Evolutionary conservation across 2,329 filamentous ascomycete species (phyloP).

Genomic region (Ophiostoma sp.): DNA sequence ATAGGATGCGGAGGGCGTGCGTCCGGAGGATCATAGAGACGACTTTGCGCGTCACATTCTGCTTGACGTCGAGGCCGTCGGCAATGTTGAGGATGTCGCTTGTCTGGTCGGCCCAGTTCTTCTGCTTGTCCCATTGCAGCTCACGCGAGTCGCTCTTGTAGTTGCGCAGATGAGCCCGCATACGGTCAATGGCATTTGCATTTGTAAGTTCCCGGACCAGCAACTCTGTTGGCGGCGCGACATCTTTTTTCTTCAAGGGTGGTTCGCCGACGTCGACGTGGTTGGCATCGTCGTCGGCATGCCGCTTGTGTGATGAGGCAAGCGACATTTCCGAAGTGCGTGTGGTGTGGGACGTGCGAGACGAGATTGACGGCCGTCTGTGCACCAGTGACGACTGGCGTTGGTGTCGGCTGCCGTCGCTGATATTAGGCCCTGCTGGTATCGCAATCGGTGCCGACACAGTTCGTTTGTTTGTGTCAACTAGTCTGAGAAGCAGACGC

Average conservation of each 20-base stretch:
- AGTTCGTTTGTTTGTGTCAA: not conserved
- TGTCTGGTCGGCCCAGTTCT: not conserved
- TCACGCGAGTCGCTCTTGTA: conserved; percentile 10
- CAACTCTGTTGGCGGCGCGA: not conserved
- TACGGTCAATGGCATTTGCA: not conserved
- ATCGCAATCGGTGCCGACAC: not conserved
- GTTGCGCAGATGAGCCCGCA: conserved; percentile 1
- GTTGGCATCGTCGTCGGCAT: not conserved
- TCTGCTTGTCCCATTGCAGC: not conserved
- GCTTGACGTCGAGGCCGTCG: not conserved
- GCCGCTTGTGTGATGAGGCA: not conserved
- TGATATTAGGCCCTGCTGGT: not conserved
- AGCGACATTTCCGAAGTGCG: not conserved
- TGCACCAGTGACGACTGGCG: not conserved
- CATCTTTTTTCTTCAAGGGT: not conserved
- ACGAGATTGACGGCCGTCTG: not conserved
- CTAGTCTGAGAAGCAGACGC: not conserved
- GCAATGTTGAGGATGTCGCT: not conserved
- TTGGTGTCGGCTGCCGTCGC: not conserved
- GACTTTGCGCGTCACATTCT: not conserved
- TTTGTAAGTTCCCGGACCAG: not conserved
- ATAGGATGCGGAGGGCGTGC: not conserved
- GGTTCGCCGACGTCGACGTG: not conserved
- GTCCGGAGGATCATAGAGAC: conserved; percentile 7
- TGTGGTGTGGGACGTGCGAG: not conserved